Conservation (phyloP, 1,284 basidiomycete species). For the Cryptococcus amylolentus region DNA sequence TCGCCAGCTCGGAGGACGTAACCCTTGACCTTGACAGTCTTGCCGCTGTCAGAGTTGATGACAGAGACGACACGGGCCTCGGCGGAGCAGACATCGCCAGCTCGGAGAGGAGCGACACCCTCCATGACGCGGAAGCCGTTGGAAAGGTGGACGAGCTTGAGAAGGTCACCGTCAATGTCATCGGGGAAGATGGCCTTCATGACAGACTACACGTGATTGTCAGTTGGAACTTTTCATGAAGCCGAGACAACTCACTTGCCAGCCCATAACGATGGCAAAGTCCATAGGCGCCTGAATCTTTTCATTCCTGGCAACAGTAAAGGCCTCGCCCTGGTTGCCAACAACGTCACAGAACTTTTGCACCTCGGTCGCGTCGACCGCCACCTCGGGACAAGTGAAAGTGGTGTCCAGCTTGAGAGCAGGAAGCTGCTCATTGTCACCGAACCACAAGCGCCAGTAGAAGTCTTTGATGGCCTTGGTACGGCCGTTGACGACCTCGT, state of each 20-base stretch:
- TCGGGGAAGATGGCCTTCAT: conserved; percentile 96
- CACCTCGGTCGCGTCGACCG: conserved; percentile 69
- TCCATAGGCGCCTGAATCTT: conserved; percentile 89
- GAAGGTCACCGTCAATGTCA: conserved; percentile 82
- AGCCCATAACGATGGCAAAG: conserved; percentile 96
- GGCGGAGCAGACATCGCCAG: conserved; percentile 85
- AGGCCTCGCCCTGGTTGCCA: conserved; percentile 86
- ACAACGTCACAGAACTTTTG: conserved; percentile 90
- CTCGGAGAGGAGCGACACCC: conserved; percentile 70
- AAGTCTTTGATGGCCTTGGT: conserved; percentile 92
- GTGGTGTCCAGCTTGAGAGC: conserved; percentile 67
- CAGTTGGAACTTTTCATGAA: conserved; percentile 2
- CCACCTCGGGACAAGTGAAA: conserved; percentile 78
- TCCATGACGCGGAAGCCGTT: conserved; percentile 91
- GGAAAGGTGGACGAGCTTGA: conserved; percentile 93
- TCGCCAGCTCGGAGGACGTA: conserved; percentile 69
- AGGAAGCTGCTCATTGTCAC: conserved; percentile 72
- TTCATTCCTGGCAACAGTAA: conserved; percentile 71
- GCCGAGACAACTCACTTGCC: conserved; percentile 65
- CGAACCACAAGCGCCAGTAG: conserved; percentile 97
- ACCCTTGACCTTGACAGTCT: conserved; percentile 89
- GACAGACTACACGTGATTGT: conserved; percentile 63
- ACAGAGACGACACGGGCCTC: conserved; percentile 86
- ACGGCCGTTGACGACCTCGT: conserved; percentile 79
- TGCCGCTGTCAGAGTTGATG: conserved; percentile 86